phyloP scores from a whole-genome alignment of 345 rosid species.

The Eucalyptus pauciflora region DNA sequence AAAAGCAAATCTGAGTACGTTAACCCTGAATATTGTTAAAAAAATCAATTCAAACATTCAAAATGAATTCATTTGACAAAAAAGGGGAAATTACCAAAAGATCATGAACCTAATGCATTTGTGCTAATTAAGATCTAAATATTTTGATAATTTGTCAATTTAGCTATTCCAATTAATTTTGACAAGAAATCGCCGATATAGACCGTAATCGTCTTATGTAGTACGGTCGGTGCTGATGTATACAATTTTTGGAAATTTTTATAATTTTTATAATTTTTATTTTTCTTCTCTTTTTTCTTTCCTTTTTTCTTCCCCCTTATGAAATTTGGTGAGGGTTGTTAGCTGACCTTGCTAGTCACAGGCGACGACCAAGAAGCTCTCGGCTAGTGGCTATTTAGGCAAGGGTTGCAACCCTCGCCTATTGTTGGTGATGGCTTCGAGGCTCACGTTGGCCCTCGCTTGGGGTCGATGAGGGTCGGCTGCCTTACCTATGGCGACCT shows the following conservation, averaged over 20 bases:
- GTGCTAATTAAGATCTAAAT: background rate
- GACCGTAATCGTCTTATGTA: accelerated
- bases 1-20: background rate
- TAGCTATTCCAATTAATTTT: background rate
- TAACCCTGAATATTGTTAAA: background rate
- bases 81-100: background rate
- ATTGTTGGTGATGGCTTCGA: background rate
- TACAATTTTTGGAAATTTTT: too few relatives aligned
- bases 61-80: background rate
- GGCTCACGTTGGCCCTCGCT: background rate
- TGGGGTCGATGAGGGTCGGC: background rate
- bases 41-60: background rate
- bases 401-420: background rate
- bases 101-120: too few relatives aligned
- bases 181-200: too few relatives aligned
- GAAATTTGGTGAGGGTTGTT: background rate
- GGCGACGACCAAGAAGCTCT: background rate
- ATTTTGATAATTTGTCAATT: too few relatives aligned
- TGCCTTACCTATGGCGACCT: background rate
- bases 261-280: too few relatives aligned
- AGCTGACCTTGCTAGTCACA: background rate
- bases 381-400: background rate
- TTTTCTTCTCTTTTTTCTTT: too few relatives aligned
- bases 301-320: too few relatives aligned
- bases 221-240: background rate